Evolutionary conservation across 768 basidiomycete genomes (phyloP).

Genomic region (Amanita rubescens): DNA sequence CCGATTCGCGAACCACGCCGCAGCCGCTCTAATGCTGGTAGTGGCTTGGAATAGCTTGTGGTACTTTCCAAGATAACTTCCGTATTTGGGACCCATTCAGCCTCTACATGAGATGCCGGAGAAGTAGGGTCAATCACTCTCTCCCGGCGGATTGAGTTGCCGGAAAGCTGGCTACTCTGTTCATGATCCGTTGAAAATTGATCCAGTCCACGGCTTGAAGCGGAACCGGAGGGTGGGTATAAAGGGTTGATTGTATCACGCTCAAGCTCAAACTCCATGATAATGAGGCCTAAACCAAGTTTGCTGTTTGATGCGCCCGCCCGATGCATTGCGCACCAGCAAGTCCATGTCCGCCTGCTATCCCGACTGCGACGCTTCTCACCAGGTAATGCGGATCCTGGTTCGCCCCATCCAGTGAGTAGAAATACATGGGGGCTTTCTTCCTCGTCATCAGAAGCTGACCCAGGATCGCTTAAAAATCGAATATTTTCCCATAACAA

Average conservation of each 20-base stretch:
- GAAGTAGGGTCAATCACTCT: not conserved
- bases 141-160: not conserved
- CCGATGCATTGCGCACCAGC: slow-evolving; percentile 64
- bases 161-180: not conserved
- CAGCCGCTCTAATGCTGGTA: slow-evolving; percentile 64
- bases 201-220: not conserved
- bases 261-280: slow-evolving; percentile 80
- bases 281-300: slow-evolving; percentile 32
- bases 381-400: slow-evolving; percentile 35
- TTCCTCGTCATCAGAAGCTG: slow-evolving; percentile 34
- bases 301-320: slow-evolving; percentile 19
- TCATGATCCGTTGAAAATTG: not conserved
- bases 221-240: slow-evolving; percentile 35
- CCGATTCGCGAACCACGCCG: slow-evolving; percentile 33
- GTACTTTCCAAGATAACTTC: slow-evolving; percentile 69
- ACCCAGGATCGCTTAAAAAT: slow-evolving; percentile 48
- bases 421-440: slow-evolving; percentile 55
- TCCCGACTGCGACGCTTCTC: slow-evolving; percentile 22
- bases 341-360: slow-evolving; percentile 46
- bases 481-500: slow-evolving; percentile 69
- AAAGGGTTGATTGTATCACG: slow-evolving; percentile 63
- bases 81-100: slow-evolving; percentile 36
- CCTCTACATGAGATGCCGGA: too few species aligned
- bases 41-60: slow-evolving; percentile 56
- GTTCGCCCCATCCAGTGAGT: slow-evolving; percentile 64